Evolutionary conservation across 2,329 filamentous ascomycete species (phyloP).

Genomic region (Hysterium pulicare): DNA sequence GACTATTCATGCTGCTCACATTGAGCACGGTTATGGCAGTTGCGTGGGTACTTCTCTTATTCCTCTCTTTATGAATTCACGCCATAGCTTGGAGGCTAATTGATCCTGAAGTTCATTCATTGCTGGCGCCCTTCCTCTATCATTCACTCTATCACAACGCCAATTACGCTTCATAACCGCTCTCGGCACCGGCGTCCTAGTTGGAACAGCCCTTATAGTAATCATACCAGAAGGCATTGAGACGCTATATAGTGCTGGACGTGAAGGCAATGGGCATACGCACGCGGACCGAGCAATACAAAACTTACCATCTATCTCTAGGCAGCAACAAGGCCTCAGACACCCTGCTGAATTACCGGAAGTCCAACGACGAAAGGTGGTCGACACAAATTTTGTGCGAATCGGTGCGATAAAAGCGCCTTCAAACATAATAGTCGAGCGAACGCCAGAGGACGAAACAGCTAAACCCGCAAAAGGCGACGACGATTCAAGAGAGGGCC

Average conservation of each 20-base stretch:
- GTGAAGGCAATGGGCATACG: constrained; percentile 20
- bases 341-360: constrained; percentile 19
- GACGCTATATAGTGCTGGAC: constrained; percentile 66
- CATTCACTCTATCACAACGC: constrained; percentile 80
- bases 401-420: constrained; percentile 20
- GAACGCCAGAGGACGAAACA: constrained; percentile 21
- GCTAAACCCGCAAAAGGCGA: constrained; percentile 32
- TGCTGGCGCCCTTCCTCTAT: constrained; percentile 84
- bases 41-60: constrained; percentile 48
- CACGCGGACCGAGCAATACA: neutral
- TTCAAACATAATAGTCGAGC: constrained; percentile 19
- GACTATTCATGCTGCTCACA: constrained; percentile 61
- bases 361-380: constrained; percentile 17
- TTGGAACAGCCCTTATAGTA: constrained; percentile 92
- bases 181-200: constrained; percentile 87
- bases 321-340: constrained; percentile 25
- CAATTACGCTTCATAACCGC: constrained; percentile 88
- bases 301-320: constrained; percentile 10
- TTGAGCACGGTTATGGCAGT: constrained; percentile 64
- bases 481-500: constrained; percentile 37
- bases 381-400: constrained; percentile 13
- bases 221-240: constrained; percentile 97
- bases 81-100: constrained; percentile 2
- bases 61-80: neutral
- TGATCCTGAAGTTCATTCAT: constrained; percentile 72